Evolutionary conservation across 345 rosid species (phyloP).

Genomic region (Populus pruinosa): DNA sequence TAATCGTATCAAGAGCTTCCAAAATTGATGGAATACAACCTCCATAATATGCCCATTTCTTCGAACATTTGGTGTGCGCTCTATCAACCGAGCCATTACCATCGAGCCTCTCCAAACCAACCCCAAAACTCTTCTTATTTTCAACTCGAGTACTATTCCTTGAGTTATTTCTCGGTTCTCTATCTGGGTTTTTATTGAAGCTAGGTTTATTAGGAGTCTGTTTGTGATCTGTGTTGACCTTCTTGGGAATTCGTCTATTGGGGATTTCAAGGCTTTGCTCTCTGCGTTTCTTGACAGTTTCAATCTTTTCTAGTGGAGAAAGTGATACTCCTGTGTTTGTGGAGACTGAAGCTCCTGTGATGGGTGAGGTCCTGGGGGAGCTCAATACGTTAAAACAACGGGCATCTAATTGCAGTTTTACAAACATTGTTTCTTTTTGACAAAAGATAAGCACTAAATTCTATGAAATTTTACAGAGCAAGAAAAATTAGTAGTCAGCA

Average conservation of each 20-base stretch:
- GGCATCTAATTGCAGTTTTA: constrained; percentile 51
- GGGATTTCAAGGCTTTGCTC: constrained; percentile 33
- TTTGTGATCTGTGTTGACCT: constrained; percentile 24
- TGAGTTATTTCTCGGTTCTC: constrained; percentile 10
- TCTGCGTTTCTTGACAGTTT: constrained; percentile 27
- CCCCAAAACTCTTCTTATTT: constrained; percentile 22
- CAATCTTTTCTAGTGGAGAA: constrained; percentile 37
- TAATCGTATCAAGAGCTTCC: constrained; percentile 51
- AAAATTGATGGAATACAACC: constrained; percentile 72
- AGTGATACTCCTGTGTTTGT: constrained; percentile 28
- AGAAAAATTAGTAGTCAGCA: too few relatives aligned
- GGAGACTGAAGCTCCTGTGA: constrained; percentile 13
- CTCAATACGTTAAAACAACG: constrained; percentile 42
- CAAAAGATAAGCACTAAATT: not conserved
- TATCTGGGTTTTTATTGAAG: constrained; percentile 36
- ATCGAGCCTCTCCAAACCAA: not conserved
- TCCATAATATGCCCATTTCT: constrained; percentile 62
- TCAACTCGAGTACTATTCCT: constrained; percentile 13
- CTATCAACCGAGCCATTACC: constrained; percentile 17
- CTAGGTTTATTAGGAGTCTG: constrained; percentile 15
- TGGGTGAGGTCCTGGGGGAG: constrained; percentile 40
- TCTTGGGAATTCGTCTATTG: constrained; percentile 21
- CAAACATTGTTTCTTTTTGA: constrained; percentile 35
- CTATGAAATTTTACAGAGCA: too few relatives aligned
- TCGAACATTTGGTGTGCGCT: constrained; percentile 72